Base-by-base conservation (phyloP, 805 yeast species). In the Candida maris region DNA sequence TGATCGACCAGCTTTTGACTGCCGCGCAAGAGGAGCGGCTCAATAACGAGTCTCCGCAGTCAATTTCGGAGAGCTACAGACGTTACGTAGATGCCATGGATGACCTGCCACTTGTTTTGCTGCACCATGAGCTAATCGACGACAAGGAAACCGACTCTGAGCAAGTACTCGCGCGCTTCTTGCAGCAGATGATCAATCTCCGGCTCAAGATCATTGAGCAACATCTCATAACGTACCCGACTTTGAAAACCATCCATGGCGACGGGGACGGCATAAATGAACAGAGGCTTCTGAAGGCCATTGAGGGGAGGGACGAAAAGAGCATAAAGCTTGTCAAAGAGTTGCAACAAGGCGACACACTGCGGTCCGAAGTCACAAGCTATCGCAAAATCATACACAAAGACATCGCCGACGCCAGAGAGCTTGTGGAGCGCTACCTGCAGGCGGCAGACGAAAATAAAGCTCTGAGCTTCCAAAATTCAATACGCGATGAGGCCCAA, bases 1-100 rank as follows among this genome's bases (percentile, higher is more conserved):
- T 55, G 0, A 35, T 68, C 18, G 73, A 70, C 37, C 44, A 52
- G 13, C 42, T 70, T 6, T 39, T 61, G 35, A 35, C 45, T 7
- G 36, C 38, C 17, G 42, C 56, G 4, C 37, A 36, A 13, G 14
- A 30, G n/a, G 24, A 30, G 16, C 38, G 32, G 14, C 27, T 41
- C 12, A 19, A 12, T 22, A 30, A 34, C 15, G 38, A 38, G 21
- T 26, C 35, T 3, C 30, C 29, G 7, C 41, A 37, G 6, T 20
- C 25, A n/a, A 22, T 34, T n/a, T 30, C 18, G 12, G n/a, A 20
- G n/a, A 36, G 29, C 14, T 34, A 27, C 12, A 31, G 41, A 10
- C 27, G 30, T 14, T 28, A 39, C 15, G 14, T 38, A 20, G 35
- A 35, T 1, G 27, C 37, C 4, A 34, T 38, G 33, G 38, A 42